A percentile compares a stretch with the other conserved stretches of the same genome.
Conservation (phyloP, 257 asterid genomes). For the Nicotiana otophora region DNA sequence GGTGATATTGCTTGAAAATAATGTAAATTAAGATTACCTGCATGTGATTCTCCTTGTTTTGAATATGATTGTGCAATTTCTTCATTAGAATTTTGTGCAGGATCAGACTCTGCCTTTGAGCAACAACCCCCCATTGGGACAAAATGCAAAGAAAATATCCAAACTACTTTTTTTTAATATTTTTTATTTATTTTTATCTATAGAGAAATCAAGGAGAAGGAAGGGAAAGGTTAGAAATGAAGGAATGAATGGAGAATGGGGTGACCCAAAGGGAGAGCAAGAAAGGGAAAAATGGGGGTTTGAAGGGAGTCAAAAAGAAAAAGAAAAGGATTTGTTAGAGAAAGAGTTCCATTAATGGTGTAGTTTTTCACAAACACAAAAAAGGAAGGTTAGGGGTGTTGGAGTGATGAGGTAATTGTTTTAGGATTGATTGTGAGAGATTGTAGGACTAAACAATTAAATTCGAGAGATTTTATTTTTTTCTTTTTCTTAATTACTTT, state of each 20-base stretch:
- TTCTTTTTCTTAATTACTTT: neutral
- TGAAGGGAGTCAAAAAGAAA: slow-evolving; percentile 7
- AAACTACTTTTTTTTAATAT: neutral
- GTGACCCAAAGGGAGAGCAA: slow-evolving; percentile 3
- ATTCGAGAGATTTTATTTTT: neutral
- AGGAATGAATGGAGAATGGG: neutral
- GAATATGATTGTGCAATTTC: neutral
- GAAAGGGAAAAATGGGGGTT: neutral
- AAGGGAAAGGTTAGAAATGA: neutral
- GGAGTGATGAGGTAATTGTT: neutral
- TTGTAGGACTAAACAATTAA: slow-evolving; percentile 4
- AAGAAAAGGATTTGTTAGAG: neutral
- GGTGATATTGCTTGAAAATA: neutral
- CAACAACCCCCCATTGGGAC: slow-evolving; percentile 53
- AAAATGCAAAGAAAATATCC: neutral
- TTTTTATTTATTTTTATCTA: neutral
- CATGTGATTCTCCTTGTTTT: slow-evolving; percentile 7
- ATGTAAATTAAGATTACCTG: neutral
- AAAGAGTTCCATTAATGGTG: slow-evolving; percentile 9
- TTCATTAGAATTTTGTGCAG: neutral
- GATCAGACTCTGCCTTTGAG: slow-evolving; percentile 16
- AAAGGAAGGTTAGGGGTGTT: neutral
- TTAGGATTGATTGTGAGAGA: slow-evolving; percentile 18
- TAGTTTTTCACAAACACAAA: neutral
- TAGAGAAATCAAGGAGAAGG: neutral